Evolutionary conservation across 257 asterid genomes (phyloP), one percentile per base, ranked within the genome.

Genomic region (Agastache rugosa): DNA sequence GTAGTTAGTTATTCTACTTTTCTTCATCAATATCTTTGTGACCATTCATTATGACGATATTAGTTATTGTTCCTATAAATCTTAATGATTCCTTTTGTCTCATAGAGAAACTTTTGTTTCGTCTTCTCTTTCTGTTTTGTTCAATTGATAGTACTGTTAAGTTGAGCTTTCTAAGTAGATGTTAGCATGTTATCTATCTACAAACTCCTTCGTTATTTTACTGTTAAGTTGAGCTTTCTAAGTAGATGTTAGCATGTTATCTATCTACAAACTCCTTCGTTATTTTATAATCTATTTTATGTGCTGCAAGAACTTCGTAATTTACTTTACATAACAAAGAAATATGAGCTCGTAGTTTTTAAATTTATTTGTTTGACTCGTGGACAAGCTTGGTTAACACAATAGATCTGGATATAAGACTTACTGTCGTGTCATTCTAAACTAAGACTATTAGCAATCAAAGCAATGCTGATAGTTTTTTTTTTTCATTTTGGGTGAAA

Each of bases 111-210:
- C 59, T 27, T 47, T 9, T 45, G 63, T 51, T 19, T 68, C 60
- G 48, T 68, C 34, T 56, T 54, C 71, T 71, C 58, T 55, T 62
- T 53, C 44, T 66, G 67, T 29, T 72, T 67, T 47, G 67, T 72
- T 78, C 69, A 58, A 71, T 63, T 71, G 55, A 34, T 59, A 3
- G 29, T 48, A 47, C 39, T 73, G 63, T 48, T 78, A 29, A 51
- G 71, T 63, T 65, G 64, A 56, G 55, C 55, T 19, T 56, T 56
- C 34, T 37, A 69, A 64, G 73, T 65, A 47, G 60, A 55, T 50
- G 20, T 55, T 61, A 62, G 39, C 50, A 11, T 62, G 68, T 31
- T 25, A 55, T 35, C 48, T 3, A 42, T 42, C 17, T 73, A 41
- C 37, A 51, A 59, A 56, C 39, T 51, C 69, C 72, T 59, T 70